Evolutionary conservation across 768 basidiomycete species (phyloP), one percentile per base, ranked within the genome.

Genomic region (Phlegmacium glaucopus): DNA sequence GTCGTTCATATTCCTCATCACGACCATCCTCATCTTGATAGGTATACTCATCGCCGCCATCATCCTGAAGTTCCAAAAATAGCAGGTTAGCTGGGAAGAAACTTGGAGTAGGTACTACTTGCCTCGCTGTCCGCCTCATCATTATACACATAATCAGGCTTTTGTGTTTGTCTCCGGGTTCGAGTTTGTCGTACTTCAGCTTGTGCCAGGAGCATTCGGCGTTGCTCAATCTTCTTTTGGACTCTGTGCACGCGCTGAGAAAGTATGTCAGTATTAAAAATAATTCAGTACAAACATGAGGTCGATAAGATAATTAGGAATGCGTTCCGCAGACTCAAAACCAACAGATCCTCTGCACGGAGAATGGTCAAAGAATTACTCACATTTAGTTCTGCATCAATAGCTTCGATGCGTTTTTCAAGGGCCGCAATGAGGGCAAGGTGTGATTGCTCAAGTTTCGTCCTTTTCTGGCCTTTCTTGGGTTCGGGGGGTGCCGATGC

Each of bases 111-210:
- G 22, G 22, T 41, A 52, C 35, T 39, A 70, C 80, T 69, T 72
- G 72, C 85, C 66, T 86, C 89, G 55, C 82, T 85, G 48, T 78
- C 80, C 54, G 72, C 68, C 48, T 75, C 75, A 56, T 84, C 78
- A 58, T 77, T 74, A 65, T 91, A 90, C 43, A 87, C 87, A 66
- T 93, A 93, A 71, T 90, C 86, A 39, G 87, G 86, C 52, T 79
- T 82, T 36, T 78, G 77, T 3, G 84, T 82, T 66, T 79, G 78
- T 44, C 85, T 76, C 50, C 89, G 77, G 15, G 90, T 91, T 50
- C 90, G 77, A 22, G 88, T 91, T 64, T 84, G 81, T 51, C 89
- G 79, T 49, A 90, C 68, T 62, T 90, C 89, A 30, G 85, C 82
- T 62, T 90, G 87, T 15, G 83, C 87, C 53, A 84, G 68, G 48